phyloP scores from a whole-genome alignment of 2,329 filamentous ascomycete species.

The Torrubiellomyces zombiae region DNA sequence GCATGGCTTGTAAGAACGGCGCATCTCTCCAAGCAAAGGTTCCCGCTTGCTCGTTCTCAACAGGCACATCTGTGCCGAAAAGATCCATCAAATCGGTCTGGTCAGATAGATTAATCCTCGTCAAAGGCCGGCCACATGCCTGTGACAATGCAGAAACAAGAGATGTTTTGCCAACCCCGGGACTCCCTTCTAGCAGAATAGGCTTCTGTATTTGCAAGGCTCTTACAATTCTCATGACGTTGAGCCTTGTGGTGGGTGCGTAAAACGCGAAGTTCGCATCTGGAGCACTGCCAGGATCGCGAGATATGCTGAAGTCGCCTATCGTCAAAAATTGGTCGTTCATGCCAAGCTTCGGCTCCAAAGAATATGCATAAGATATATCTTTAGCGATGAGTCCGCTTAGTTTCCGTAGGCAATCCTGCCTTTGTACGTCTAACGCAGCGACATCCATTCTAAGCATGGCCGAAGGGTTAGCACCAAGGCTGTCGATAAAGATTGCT shows the following conservation, averaged over 20 bases:
- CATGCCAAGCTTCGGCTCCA: slow-evolving; percentile 40
- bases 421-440: slow-evolving; percentile 54
- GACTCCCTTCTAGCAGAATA: slow-evolving; percentile 86
- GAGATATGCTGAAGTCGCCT: slow-evolving; percentile 56
- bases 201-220: slow-evolving; percentile 81
- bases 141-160: slow-evolving; percentile 72
- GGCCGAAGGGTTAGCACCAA: slow-evolving; percentile 88
- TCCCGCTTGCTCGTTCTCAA: slow-evolving; percentile 81
- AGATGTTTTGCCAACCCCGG: slow-evolving; percentile 96
- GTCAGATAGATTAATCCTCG: slow-evolving; percentile 91
- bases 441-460: slow-evolving; percentile 57
- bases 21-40: slow-evolving; percentile 93
- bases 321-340: slow-evolving; percentile 39
- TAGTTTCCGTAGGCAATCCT: slow-evolving; percentile 56
- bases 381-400: slow-evolving; percentile 47
- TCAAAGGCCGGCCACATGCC: slow-evolving; percentile 65
- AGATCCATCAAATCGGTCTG: slow-evolving; percentile 96
- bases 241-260: slow-evolving; percentile 76
- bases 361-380: slow-evolving; percentile 47
- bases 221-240: slow-evolving; percentile 78
- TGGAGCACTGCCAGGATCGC: slow-evolving; percentile 22
- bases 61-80: slow-evolving; percentile 89
- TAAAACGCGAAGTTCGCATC: slow-evolving; percentile 45
- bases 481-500: slow-evolving; percentile 88
- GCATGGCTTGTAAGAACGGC: slow-evolving; percentile 91